These are phyloP conservation scores for Bocquillonia castaneifolia DNA, from an alignment of 441 rosid species.

Conservation along the genomic window DNA sequence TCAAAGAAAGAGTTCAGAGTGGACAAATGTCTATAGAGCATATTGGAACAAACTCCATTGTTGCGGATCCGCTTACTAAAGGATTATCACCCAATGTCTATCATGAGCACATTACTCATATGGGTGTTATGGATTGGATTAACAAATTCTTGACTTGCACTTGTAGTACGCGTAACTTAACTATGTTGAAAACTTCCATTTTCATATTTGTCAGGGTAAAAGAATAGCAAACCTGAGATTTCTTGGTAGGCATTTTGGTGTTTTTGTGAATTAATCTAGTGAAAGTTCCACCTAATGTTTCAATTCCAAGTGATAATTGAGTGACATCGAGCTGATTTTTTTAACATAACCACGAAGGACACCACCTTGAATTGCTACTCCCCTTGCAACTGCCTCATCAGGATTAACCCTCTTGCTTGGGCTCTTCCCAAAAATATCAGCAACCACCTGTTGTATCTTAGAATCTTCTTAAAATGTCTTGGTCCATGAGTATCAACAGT, in stretches of 20 bases:
- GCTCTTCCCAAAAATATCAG: constrained; percentile 75
- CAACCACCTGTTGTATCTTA: constrained; percentile 80
- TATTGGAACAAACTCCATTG: too few relatives aligned
- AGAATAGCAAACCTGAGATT: constrained; percentile 91
- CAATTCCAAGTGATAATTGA: constrained; percentile 91
- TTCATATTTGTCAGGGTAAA: too few relatives aligned
- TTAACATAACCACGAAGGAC: constrained; percentile 97
- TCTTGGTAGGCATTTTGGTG: constrained; percentile 95
- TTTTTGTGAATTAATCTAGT: constrained; percentile 78
- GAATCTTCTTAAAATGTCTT: constrained; percentile 74
- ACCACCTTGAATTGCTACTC: constrained; percentile 97
- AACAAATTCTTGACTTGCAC: too few relatives aligned
- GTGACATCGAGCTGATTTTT: constrained; percentile 90
- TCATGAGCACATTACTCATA: too few relatives aligned
- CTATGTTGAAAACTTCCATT: too few relatives aligned
- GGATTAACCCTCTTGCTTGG: constrained; percentile 97
- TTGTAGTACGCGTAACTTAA: too few relatives aligned
- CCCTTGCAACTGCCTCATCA: constrained; percentile 96
- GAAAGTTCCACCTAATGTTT: constrained; percentile 91
- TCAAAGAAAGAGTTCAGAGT: too few relatives aligned
- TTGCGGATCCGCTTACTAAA: too few relatives aligned
- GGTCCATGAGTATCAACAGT: constrained; percentile 93
- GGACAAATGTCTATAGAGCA: too few relatives aligned
- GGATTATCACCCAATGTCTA: too few relatives aligned
- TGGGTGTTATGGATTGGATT: too few relatives aligned